Evolutionary conservation across 1,284 basidiomycete species (phyloP), one percentile per base, ranked within the genome.

Genomic region (Ustilago trichophora): DNA sequence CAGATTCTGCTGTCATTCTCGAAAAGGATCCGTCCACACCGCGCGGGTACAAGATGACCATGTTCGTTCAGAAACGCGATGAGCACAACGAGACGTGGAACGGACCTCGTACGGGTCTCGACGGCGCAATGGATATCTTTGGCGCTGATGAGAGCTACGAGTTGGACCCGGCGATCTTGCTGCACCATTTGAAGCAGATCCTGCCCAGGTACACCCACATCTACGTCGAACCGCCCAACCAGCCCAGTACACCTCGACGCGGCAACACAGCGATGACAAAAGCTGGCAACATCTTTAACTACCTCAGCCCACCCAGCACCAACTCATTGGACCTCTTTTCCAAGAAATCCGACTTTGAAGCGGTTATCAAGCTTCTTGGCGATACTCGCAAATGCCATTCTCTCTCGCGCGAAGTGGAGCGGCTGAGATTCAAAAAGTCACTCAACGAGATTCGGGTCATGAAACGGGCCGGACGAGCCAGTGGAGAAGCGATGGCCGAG

Each of bases 31-130:
- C 66, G 9, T 69, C 55, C 8, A 84, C 86, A 4, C 83, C 88
- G 0, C 85, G 87, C 67, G 93, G 93, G 0, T 97, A 95, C 83
- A 86, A 85, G 60, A 94, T 94, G 90, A 89, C 89, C 0, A 83
- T 98, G 41, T 98, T 97, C 80, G 90, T 78, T 0, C 84, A 86
- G 1, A 89, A 91, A 10, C 90, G 88, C 57, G 88, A 95, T 76
- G 80, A 87, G 1, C 85, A 87, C 25, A 89, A 90, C 72, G 92
- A 93, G 78, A 88, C 91, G 65, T 99, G 95, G 96, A 91, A 96
- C 48, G 95, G 95, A 10, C 89, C 93, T 25, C 85, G 88, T 21
- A 71, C 57, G n/a, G 59, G 72, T 25, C 46, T 64, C 12, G 78
- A 80, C 32, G 80, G 78, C 3, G 77, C 73, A 1, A 53, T 51